A percentile compares a stretch with the other conserved stretches of the same genome.
These are phyloP conservation scores for Heliamphora pulchella DNA, from an alignment of 179 eudicot species.

Conservation along the genomic window DNA sequence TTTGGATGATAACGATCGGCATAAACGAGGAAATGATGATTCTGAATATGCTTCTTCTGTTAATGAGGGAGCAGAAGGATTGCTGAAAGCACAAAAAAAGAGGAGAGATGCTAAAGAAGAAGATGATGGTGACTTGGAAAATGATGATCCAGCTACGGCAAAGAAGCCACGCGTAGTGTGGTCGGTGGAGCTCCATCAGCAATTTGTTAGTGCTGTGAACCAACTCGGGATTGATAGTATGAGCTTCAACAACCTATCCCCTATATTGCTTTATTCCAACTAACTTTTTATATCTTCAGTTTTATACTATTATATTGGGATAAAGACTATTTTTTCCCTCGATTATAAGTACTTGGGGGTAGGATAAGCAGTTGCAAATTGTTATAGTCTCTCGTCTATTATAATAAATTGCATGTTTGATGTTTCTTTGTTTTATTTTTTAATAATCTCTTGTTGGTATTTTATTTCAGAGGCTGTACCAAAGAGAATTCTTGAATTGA, in stretches of 20 bases:
- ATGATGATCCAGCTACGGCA: slow-evolving; percentile 35
- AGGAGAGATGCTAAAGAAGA: slow-evolving; percentile 48
- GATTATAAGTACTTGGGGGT: not conserved
- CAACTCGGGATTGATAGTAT: slow-evolving; percentile 58
- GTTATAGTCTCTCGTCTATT: not conserved
- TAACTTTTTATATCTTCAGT: not conserved
- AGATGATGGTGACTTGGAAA: slow-evolving; percentile 42
- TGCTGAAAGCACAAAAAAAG: slow-evolving; percentile 30
- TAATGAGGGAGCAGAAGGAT: slow-evolving; percentile 37
- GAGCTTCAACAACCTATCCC: slow-evolving; percentile 21
- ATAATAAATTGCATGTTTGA: not conserved
- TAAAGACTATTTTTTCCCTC: not conserved
- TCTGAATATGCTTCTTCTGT: slow-evolving; percentile 42
- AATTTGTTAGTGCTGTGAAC: slow-evolving; percentile 55
- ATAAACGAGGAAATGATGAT: slow-evolving; percentile 33
- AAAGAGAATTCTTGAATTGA: slow-evolving; percentile 56
- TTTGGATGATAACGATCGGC: slow-evolving; percentile 36
- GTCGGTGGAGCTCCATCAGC: slow-evolving; percentile 64
- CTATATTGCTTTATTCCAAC: slow-evolving; percentile 3
- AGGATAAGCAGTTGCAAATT: not conserved
- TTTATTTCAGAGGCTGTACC: slow-evolving; percentile 51
- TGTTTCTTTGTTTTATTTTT: slow-evolving; percentile 1
- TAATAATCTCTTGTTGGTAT: slow-evolving; percentile 5
- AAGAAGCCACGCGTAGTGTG: slow-evolving; percentile 64
- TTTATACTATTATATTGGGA: not conserved